A percentile compares a stretch with the other conserved stretches of the same genome.
phyloP scores from a whole-genome alignment of 352 stramenopile species.

The Phytophthora sojae region DNA sequence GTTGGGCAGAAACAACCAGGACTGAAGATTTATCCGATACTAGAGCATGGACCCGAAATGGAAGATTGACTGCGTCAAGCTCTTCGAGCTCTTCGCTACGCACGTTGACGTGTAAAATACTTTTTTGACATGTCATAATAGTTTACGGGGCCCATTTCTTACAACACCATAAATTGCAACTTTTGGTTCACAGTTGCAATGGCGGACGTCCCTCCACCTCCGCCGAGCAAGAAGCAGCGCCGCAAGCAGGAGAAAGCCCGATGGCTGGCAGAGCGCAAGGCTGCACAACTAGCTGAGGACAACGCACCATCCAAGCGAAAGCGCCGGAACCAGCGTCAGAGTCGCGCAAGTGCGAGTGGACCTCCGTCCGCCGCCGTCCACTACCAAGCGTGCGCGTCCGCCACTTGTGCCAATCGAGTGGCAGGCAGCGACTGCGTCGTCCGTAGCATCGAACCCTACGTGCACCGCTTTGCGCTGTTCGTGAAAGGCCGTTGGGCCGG shows the following conservation, averaged over 20 bases:
- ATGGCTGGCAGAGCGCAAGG: conserved; percentile 52
- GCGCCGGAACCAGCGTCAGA: conserved; percentile 50
- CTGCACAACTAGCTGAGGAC: conserved; percentile 19
- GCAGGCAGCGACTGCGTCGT: conserved; percentile 38
- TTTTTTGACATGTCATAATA: neutral
- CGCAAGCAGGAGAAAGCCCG: conserved; percentile 53
- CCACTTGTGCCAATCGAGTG: conserved; percentile 40
- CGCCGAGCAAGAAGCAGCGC: conserved; percentile 58
- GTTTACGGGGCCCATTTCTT: neutral
- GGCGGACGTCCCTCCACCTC: conserved; percentile 15
- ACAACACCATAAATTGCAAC: neutral
- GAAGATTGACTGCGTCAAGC: neutral
- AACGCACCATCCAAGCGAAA: conserved; percentile 39
- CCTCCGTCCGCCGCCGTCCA: conserved; percentile 26
- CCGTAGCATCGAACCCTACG: conserved; percentile 86
- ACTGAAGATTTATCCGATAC: conserved; percentile 1
- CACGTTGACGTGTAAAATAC: no score
- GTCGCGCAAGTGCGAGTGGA: conserved; percentile 12
- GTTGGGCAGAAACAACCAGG: neutral
- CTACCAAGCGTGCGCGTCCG: conserved; percentile 37
- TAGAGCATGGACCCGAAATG: neutral
- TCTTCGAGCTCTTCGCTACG: no score
- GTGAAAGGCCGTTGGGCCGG: conserved; percentile 93
- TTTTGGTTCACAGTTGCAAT: conserved; percentile 4
- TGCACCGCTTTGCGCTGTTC: conserved; percentile 92